Evolutionary conservation across 192 early-diverging fungal species (phyloP).

Genomic region (Podila epigama): DNA sequence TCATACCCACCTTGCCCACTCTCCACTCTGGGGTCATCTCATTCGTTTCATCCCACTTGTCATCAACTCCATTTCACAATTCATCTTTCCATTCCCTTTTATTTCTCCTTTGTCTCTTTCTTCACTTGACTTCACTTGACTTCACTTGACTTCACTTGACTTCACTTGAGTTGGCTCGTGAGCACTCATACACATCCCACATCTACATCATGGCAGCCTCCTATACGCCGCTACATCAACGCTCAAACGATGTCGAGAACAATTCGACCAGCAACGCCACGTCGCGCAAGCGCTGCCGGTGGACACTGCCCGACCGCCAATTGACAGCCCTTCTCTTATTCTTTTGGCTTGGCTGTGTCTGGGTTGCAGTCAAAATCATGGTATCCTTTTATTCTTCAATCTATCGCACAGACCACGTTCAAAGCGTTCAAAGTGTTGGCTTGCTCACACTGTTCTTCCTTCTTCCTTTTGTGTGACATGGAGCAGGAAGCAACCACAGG

Average conservation of each 20-base stretch:
- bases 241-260: constrained; percentile 6
- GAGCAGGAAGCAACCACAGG: constrained; percentile 4
- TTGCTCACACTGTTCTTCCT: not conserved
- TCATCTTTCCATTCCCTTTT: not conserved
- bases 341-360: constrained; percentile 9
- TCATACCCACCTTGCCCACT: too few species aligned
- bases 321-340: constrained; percentile 15
- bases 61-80: not conserved
- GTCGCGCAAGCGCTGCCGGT: not conserved
- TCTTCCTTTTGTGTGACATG: not conserved
- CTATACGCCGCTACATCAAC: constrained; percentile 17
- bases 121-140: too few species aligned
- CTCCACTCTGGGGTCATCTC: not conserved
- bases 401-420: not conserved
- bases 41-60: not conserved
- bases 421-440: not conserved
- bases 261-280: not conserved
- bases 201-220: too few species aligned
- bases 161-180: not conserved
- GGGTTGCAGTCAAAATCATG: constrained; percentile 8
- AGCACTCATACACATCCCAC: too few species aligned
- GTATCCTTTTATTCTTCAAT: not conserved
- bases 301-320: constrained; percentile 11
- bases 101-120: not conserved
- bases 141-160: too few species aligned